phyloP scores from a whole-genome alignment of 2,329 filamentous ascomycete species.

The Sporothrix brunneoviolacea region DNA sequence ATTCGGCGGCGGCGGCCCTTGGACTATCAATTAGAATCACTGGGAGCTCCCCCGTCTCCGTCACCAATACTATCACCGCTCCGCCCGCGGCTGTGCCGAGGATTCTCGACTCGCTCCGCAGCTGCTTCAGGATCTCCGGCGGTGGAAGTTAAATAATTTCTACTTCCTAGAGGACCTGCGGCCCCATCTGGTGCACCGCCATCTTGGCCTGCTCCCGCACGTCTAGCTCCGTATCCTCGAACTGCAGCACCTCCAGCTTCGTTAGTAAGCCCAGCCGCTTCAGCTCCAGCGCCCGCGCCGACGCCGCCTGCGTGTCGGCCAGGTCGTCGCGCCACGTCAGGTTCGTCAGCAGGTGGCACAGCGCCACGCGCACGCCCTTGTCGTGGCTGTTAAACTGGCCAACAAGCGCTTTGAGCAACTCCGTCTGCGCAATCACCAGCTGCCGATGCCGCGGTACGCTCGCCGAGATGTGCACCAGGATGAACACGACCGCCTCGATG shows the following conservation, averaged over 20 bases:
- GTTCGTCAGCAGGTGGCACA: slow-evolving; percentile 81
- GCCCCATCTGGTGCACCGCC: slow-evolving; percentile 60
- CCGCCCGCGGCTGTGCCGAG: too few relatives aligned
- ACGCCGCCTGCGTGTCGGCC: slow-evolving; percentile 57
- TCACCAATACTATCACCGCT: too few relatives aligned
- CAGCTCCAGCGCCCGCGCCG: slow-evolving; percentile 61
- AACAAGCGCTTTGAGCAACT: slow-evolving; percentile 65
- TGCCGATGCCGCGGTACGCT: slow-evolving; percentile 72
- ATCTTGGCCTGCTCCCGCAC: slow-evolving; percentile 79
- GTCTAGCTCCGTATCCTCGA: slow-evolving; percentile 69
- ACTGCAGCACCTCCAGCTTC: slow-evolving; percentile 54
- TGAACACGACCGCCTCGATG: slow-evolving; percentile 68
- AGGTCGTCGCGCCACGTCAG: slow-evolving; percentile 76
- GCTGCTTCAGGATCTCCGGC: too few relatives aligned
- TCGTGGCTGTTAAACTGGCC: slow-evolving; percentile 68
- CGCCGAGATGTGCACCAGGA: slow-evolving; percentile 83
- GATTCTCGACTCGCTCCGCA: too few relatives aligned
- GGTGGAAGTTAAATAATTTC: too few relatives aligned
- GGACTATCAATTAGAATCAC: too few relatives aligned
- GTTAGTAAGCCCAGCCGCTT: slow-evolving; percentile 63
- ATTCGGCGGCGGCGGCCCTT: too few relatives aligned
- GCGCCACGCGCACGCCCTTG: slow-evolving; percentile 65
- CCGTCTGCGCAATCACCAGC: slow-evolving; percentile 67
- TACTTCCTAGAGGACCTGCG: background rate
- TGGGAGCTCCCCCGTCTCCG: too few relatives aligned